Base-by-base conservation (phyloP, 73 alveolate genomes). In the Paramecium primaurelia region DNA sequence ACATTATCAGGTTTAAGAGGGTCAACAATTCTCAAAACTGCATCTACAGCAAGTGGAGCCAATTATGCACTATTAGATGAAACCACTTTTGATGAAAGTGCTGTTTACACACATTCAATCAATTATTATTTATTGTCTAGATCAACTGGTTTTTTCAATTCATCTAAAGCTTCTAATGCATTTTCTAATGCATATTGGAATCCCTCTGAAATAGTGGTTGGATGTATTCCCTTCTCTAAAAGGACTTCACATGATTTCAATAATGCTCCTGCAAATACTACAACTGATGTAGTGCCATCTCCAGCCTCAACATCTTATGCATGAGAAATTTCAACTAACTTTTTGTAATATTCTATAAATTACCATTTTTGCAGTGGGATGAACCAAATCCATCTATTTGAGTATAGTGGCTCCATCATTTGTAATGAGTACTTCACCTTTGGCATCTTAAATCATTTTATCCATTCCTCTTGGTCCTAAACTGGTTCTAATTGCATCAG, bases 221-320 rank as follows among this genome's bases (percentile, higher is more conserved):
- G 99, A 80, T 98, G 99, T 89, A 99, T 98, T 73, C 99, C 99
- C 86, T 98, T 98, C 59, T 95, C 99, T 83, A 99, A 96, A 87
- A 98, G 93, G 45, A 83, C 94, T 93, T 96, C 97, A 88, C 99
- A 97, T 11, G 98, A 98, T 10, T 94, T 96, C 69, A 99, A 95
- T 77, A 98, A 96, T 54, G 99, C 98, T 8, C 99, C 99, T 10
- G 99, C 99, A 34, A 98, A 95, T 77, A 99, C 99, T 86, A 99
- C 99, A 32, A 99, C 99, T 16, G 99, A 92, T 44, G 99, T 99
- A 68, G 99, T 99, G 51, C 99, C 99, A 89, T 99, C 99, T 22
- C 99, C 99, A 11, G 99, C 99, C 60, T 98, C 99, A 49, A 98
- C 98, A 86, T 99, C 99, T 96, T 99, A 99, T 32, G 99, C 99